These are phyloP conservation scores for Incumbomyces lentus DNA, from an alignment of 2,329 filamentous ascomycete genomes.

Conservation along the genomic window DNA sequence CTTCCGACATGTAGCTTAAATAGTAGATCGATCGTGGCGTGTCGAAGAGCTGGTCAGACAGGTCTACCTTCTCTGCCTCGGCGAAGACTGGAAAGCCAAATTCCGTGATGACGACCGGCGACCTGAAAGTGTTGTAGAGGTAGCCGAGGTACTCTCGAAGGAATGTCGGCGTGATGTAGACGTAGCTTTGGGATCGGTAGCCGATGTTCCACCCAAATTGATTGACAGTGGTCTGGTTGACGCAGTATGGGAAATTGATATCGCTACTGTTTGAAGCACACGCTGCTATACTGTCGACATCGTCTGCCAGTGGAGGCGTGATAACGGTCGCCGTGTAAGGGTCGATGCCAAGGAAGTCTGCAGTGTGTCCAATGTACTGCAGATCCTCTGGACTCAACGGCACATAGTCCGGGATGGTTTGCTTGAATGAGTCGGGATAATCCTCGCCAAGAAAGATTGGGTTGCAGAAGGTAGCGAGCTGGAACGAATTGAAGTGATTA, in stretches of 20 bases:
- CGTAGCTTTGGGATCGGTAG: constrained; percentile 26
- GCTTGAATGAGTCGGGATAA: constrained; percentile 32
- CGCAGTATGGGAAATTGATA: constrained; percentile 43
- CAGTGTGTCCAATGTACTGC: constrained; percentile 39
- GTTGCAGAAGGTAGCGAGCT: constrained; percentile 34
- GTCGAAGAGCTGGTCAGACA: constrained; percentile 45
- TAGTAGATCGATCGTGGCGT: constrained; percentile 46
- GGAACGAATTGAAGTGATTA: constrained; percentile 26
- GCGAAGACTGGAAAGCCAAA: constrained; percentile 47
- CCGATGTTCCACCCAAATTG: constrained; percentile 49
- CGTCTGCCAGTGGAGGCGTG: constrained; percentile 29
- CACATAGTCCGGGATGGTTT: constrained; percentile 21
- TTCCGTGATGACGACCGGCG: constrained; percentile 40
- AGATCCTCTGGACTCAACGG: constrained; percentile 41
- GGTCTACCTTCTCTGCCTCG: constrained; percentile 34
- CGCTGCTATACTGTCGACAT: constrained; percentile 32
- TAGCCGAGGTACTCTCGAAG: constrained; percentile 50
- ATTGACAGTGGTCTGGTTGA: constrained; percentile 37
- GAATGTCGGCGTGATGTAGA: constrained; percentile 42
- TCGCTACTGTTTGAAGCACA: constrained; percentile 40
- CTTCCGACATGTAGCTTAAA: constrained; percentile 43
- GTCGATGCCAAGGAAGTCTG: constrained; percentile 49
- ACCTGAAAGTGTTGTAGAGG: constrained; percentile 48
- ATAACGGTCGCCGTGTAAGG: constrained; percentile 49
- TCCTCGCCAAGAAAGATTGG: constrained; percentile 37